phyloP scores from a whole-genome alignment of 257 asterid genomes.

The Penstemon newberryi region DNA sequence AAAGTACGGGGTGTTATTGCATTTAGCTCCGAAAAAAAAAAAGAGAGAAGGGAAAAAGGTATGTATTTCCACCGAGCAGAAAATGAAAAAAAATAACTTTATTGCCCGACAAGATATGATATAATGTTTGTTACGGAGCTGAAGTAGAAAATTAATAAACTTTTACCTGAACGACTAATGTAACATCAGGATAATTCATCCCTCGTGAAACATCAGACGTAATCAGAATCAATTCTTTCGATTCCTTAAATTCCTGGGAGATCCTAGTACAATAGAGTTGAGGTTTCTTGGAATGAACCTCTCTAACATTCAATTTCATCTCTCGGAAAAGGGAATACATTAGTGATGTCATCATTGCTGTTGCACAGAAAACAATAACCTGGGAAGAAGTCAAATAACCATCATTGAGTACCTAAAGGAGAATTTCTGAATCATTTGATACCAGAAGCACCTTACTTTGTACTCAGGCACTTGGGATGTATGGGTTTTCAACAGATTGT shows the following conservation, averaged over 20 bases:
- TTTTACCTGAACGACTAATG: slow-evolving; percentile 80
- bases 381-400: slow-evolving; percentile 35
- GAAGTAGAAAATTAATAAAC: background rate
- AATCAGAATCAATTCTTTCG: slow-evolving; percentile 63
- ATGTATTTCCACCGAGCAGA: slow-evolving; percentile 11
- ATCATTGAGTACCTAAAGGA: slow-evolving; percentile 4
- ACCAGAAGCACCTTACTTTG: slow-evolving; percentile 50
- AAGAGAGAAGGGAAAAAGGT: background rate
- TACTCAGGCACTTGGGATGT: slow-evolving; percentile 67
- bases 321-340: slow-evolving; percentile 70
- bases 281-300: slow-evolving; percentile 80
- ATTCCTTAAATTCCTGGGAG: slow-evolving; percentile 79
- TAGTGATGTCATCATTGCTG: slow-evolving; percentile 84
- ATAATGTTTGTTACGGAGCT: background rate
- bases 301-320: slow-evolving; percentile 78
- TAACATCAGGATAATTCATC: slow-evolving; percentile 88
- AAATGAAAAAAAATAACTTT: background rate
- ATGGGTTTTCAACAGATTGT: slow-evolving; percentile 69
- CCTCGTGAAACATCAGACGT: slow-evolving; percentile 91
- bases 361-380: slow-evolving; percentile 87
- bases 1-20: background rate
- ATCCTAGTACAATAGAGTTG: slow-evolving; percentile 71
- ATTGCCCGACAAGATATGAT: background rate
- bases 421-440: slow-evolving; percentile 3
- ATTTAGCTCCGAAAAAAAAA: background rate